Evolutionary conservation across 2,329 filamentous ascomycete genomes (phyloP), one percentile per base, ranked within the genome.

Genomic region (Alternaria panax): DNA sequence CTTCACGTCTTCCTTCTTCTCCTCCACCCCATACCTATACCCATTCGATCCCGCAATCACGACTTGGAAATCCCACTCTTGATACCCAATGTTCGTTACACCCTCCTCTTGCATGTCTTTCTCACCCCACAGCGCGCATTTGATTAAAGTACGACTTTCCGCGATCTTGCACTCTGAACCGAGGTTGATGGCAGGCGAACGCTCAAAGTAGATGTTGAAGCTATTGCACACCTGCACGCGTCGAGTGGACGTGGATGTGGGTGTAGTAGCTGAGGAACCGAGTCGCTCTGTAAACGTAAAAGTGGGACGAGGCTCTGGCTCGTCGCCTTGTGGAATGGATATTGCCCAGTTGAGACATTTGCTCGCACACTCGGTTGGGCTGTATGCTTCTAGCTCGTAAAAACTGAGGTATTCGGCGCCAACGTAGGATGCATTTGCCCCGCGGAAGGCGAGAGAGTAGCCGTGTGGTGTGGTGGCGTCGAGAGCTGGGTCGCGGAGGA

Each of bases 191-290:
- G 46, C 16, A 0, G 57, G 57, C 3, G 57, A 46, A 32, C 57
- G 57, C 32, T 60, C 57, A 24, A 51, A 60, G 14, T 60, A 60
- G 7, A 57, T 32, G 34, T 60, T 60, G 47, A 60, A 57, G n/a
- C 57, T 53, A 11, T 36, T 18, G 32, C 57, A 60, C 8, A 14
- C 5, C 12, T 38, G 57, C 14, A 8, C 12, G 20, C n/a, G 14
- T 34, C n/a, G n/a, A n/a, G n/a, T n/a, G n/a, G 6, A 3, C 11
- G 14, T 2, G 4, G 20, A 7, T 16, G 20, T 20, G 24, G n/a
- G 18, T 14, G 20, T 30, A 7, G 18, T 30, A 27, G 14, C 3
- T 5, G 24, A 20, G 7, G 12, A 12, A 3, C 25, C 18, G 42
- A 22, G 18, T 7, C 6, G 25, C 5, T 22, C 6, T 46, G n/a